Evolutionary conservation across 345 rosid genomes (phyloP).

Genomic region (Camelina neglecta): DNA sequence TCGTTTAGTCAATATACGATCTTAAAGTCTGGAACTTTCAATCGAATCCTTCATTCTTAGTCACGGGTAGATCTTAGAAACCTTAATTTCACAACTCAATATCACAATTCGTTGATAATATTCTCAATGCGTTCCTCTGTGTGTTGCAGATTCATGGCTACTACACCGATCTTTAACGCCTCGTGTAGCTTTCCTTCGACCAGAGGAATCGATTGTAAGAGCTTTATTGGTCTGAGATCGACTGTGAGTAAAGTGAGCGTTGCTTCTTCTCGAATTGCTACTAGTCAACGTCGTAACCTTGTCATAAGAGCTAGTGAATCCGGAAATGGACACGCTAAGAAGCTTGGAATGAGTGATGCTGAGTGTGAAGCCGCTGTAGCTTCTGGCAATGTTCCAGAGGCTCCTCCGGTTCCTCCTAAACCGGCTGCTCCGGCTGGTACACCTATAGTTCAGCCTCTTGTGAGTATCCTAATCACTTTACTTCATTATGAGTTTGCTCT

Average conservation of each 20-base stretch:
- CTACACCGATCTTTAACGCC: slow-evolving; percentile 47
- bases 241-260: slow-evolving; percentile 33
- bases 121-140: neutral
- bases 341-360: slow-evolving; percentile 66
- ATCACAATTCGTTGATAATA: neutral
- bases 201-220: slow-evolving; percentile 43
- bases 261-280: slow-evolving; percentile 34
- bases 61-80: neutral
- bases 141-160: slow-evolving; percentile 48
- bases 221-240: slow-evolving; percentile 41
- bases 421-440: slow-evolving; percentile 85
- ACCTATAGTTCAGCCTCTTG: slow-evolving; percentile 68
- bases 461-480: slow-evolving; percentile 43
- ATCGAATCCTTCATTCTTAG: neutral
- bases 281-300: slow-evolving; percentile 34
- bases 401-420: slow-evolving; percentile 82
- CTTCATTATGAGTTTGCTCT: neutral
- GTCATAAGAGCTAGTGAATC: slow-evolving; percentile 54
- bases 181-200: slow-evolving; percentile 42
- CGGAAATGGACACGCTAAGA: slow-evolving; percentile 49
- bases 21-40: neutral
- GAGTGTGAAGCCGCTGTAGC: slow-evolving; percentile 91
- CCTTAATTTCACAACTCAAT: neutral
- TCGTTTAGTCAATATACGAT: neutral
- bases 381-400: slow-evolving; percentile 77